A percentile compares a stretch with the other conserved stretches of the same genome.
Evolutionary conservation across 2,329 filamentous ascomycete species (phyloP).

Genomic region (Cadophora sp.): DNA sequence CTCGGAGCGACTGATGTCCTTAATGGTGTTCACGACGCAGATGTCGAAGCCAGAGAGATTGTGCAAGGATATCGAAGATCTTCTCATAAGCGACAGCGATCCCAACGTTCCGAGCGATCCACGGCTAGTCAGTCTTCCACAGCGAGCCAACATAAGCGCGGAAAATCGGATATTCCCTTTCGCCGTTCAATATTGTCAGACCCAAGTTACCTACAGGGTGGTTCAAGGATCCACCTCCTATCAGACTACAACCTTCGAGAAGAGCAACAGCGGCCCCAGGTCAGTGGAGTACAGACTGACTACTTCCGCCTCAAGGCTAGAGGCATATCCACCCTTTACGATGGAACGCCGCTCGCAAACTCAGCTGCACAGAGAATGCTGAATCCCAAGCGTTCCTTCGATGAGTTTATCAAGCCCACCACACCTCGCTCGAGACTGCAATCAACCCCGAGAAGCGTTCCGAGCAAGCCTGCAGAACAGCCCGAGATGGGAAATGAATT

Average conservation of each 20-base stretch:
- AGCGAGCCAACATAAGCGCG: constrained; percentile 33
- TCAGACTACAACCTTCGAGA: constrained; percentile 34
- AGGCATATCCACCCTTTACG: constrained; percentile 42
- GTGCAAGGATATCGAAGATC: constrained; percentile 23
- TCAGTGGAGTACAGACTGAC: constrained; percentile 45
- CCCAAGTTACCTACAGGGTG: constrained; percentile 41
- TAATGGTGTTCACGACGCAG: constrained; percentile 37
- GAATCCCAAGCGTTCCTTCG: constrained; percentile 38
- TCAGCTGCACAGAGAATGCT: constrained; percentile 39
- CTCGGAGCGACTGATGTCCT: constrained; percentile 37
- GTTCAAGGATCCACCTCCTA: constrained; percentile 42
- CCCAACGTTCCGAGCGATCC: constrained; percentile 32
- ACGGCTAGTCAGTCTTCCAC: constrained; percentile 28
- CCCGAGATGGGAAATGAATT: constrained; percentile 6
- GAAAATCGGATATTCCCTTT: constrained; percentile 36
- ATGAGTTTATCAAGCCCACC: constrained; percentile 34
- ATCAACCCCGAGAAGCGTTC: constrained; percentile 35
- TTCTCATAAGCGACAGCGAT: constrained; percentile 33
- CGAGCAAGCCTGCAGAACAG: constrained; percentile 26
- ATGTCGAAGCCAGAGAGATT: constrained; percentile 32
- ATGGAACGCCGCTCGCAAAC: constrained; percentile 42
- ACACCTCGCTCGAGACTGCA: constrained; percentile 27
- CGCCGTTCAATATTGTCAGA: constrained; percentile 42
- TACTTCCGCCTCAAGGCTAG: constrained; percentile 47
- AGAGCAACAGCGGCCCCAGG: constrained; percentile 34